Base-by-base conservation (phyloP, 352 stramenopile genomes). In the Poterioochromonas sp. region DNA sequence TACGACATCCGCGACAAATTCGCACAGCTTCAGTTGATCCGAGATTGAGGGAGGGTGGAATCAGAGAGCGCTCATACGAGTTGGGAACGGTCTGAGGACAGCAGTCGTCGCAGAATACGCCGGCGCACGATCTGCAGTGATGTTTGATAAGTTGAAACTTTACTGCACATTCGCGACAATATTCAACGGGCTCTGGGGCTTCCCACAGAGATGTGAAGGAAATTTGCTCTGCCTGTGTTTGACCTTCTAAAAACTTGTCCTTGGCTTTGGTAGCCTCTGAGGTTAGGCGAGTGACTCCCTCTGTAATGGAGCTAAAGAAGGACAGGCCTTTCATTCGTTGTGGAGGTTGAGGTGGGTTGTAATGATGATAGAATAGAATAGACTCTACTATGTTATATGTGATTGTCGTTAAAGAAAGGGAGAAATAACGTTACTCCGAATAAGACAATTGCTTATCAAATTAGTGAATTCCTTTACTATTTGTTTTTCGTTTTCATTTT, bases 61-160 rank as follows among this genome's bases (percentile, higher is more conserved):
- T 12, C 15, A 62, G 26, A 62, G 51, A 8, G 12, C 2, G 26
- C 51, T 29, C 26, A 62, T 32, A 32, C 12, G 8, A 12, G 29
- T 62, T 29, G 26, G 26, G 51, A 8, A 32, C 8, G 26, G 29
- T 29, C 2, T 8, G 8, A 8, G 8, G 51, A 69, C 29, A 43
- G 26, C 60, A 69, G n/a, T 69, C 26, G 2, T 69, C 60, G 32
- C 60, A 69, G 11, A 69, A 40, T 20, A 69, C 60, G 8, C 60
- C 60, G 12, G 32, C 60, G 26, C 60, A 69, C 11, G 1, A 18
- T 43, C 60, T 3, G 32, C 60, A 69, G 60, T 69, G 60, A 39
- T 43, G 60, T 32, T 69, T 69, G 8, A 8, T 3, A 18, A 22
- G 8, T 39, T 5, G 34, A 43, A 69, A 69, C 26, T 69, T 69